Percentiles rank a stretch among this genome's conserved stretches.
phyloP scores from a whole-genome alignment of 768 basidiomycete species.

The Auricularia cornea region DNA sequence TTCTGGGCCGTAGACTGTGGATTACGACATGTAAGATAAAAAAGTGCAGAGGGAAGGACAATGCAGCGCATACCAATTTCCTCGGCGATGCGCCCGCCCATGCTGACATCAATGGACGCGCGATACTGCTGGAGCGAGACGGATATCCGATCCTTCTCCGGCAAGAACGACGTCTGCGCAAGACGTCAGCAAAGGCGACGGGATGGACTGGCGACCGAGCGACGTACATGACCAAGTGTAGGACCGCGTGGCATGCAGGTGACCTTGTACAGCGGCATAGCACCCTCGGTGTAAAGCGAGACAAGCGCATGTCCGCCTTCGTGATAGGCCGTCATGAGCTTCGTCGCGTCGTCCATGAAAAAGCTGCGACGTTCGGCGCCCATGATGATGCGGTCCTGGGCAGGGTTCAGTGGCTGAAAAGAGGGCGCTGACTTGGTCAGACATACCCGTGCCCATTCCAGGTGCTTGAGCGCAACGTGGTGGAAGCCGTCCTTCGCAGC shows the following conservation, averaged over 20 bases:
- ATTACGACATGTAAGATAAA: conserved; percentile 4
- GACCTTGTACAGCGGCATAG: conserved; percentile 96
- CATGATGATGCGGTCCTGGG: conserved; percentile 85
- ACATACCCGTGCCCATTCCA: conserved; percentile 86
- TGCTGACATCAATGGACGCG: conserved; percentile 80
- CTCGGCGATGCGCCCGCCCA: conserved; percentile 95
- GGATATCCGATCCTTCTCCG: conserved; percentile 68
- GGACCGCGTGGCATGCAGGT: conserved; percentile 96
- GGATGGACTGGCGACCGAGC: not conserved
- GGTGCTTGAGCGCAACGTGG: conserved; percentile 68
- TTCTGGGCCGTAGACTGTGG: conserved; percentile 74
- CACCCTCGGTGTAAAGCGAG: conserved; percentile 88
- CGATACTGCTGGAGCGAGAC: conserved; percentile 66
- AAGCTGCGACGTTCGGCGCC: conserved; percentile 90
- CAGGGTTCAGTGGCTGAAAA: conserved; percentile 15
- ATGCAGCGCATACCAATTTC: conserved; percentile 54
- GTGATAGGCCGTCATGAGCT: conserved; percentile 90
- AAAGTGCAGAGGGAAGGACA: conserved; percentile 11
- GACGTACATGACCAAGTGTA: conserved; percentile 75
- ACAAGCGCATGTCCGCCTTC: conserved; percentile 96
- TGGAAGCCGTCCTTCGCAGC: conserved; percentile 77
- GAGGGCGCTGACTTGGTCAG: conserved; percentile 26
- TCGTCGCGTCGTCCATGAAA: conserved; percentile 79
- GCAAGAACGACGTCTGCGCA: conserved; percentile 58
- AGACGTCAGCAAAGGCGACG: conserved; percentile 1